A percentile compares a stretch with the other conserved stretches of the same genome.
Evolutionary conservation across 345 rosid species (phyloP).

Genomic region (Corymbia maculata): DNA sequence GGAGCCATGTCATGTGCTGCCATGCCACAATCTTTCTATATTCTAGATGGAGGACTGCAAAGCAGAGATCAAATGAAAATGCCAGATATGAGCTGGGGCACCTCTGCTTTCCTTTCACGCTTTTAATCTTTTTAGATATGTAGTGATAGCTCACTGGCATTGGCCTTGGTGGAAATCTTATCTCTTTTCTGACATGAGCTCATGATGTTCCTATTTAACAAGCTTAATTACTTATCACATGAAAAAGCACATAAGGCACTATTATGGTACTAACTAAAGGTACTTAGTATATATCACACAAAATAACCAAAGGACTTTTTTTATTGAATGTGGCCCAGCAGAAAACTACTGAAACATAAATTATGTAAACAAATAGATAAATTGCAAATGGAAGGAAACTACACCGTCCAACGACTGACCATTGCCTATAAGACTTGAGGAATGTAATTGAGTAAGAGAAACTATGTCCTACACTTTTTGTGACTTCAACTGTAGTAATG

Average conservation of each 20-base stretch:
- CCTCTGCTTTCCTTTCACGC: background rate
- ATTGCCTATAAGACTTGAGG: background rate
- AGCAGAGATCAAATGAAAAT: background rate
- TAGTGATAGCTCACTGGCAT: background rate
- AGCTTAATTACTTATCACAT: background rate
- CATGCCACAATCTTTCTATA: background rate
- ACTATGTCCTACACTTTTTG: background rate
- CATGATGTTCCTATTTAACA: background rate
- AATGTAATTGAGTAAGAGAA: background rate
- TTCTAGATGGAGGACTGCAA: background rate
- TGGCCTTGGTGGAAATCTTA: background rate
- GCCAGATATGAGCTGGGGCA: background rate
- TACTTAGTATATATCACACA: background rate
- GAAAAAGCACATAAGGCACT: background rate
- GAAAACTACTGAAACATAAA: background rate
- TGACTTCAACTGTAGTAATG: background rate
- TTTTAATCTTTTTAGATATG: background rate
- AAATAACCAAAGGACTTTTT: background rate
- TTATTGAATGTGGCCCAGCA: background rate
- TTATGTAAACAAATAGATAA: background rate
- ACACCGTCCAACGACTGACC: background rate
- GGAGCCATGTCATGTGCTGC: background rate
- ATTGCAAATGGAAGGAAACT: background rate
- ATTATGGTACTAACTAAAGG: background rate
- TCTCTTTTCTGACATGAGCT: background rate